These are phyloP conservation scores for Apostasia ramifera DNA, from an alignment of 106 monocot species.

Conservation along the genomic window DNA sequence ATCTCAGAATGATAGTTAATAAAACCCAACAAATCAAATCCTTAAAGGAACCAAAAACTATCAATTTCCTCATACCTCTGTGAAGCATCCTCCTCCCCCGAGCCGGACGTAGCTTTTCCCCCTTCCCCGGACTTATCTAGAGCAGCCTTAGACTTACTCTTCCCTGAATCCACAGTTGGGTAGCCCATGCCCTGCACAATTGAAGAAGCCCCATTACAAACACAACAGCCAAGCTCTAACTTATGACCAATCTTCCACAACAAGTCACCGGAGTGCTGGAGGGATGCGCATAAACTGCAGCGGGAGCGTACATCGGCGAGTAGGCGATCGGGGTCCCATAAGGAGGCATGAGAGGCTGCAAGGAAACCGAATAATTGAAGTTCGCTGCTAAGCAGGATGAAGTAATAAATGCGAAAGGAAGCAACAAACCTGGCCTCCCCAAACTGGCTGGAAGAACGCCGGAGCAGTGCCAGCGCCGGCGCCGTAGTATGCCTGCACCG, in stretches of 20 bases:
- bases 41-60: background rate
- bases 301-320: conserved; percentile 26
- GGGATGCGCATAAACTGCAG: conserved; percentile 24
- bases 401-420: background rate
- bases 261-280: conserved; percentile 3
- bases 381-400: background rate
- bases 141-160: conserved; percentile 13
- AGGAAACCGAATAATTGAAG: background rate
- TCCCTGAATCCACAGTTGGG: conserved; percentile 9
- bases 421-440: conserved; percentile 10
- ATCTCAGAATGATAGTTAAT: background rate
- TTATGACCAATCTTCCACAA: background rate
- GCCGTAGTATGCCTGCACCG: background rate
- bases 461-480: background rate
- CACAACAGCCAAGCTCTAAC: background rate
- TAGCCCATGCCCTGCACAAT: conserved; percentile 31
- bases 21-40: background rate
- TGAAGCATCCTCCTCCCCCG: conserved; percentile 19
- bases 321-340: conserved; percentile 35
- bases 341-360: conserved; percentile 24
- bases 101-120: conserved; percentile 11
- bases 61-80: conserved; percentile 15
- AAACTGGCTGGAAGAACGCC: conserved; percentile 15
- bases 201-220: background rate
- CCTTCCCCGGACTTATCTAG: conserved; percentile 12